Evolutionary conservation across 2,329 filamentous ascomycete genomes (phyloP), one percentile per base, ranked within the genome.

Genomic region (Epichloe coenophiala): DNA sequence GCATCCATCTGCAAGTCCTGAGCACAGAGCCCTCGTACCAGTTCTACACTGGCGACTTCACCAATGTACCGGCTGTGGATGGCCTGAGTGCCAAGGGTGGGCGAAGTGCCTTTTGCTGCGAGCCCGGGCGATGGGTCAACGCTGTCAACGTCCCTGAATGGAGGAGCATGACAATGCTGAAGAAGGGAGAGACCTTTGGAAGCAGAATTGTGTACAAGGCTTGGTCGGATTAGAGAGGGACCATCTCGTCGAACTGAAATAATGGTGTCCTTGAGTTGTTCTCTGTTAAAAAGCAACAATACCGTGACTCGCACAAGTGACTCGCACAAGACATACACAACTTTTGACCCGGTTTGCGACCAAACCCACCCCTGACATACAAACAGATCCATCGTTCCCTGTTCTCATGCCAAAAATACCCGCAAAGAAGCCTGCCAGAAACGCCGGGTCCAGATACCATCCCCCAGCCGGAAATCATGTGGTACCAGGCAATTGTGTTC

Each of bases 11-110:
- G 47, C 87, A 96, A 67, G 84, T 95, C 5, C 73, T 81, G 61
- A 93, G 87, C 71, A 97, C 91, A 0, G 91, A 97, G 72, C 93
- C 93, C 0, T 87, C 88, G 0, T 97, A 96, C 74, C 91, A 97
- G 67, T 95, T 96, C 71, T 97, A 97, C 70, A 94, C 89, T 0
- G 93, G 91, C 56, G 84, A 86, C 62, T 84, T 82, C 62, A 89
- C 94, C 57, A 72, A 93, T 59, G 84, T 95, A 12, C 84, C 86
- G 0, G 83, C 72, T 33, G 72, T 81, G 3, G 75, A 73, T n/a
- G 74, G 74, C 2, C 66, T 78, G 31, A 79, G 84, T 0, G 81
- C 83, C 1, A 77, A 87, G 46, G 78, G 76, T 0, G 63, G 79
- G 4, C 78, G 88, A 46, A 80, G 83, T 43, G 91, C 86, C 0